Evolutionary conservation across 495 filamentous ascomycete genomes (phyloP), one percentile per base, ranked within the genome.

Genomic region (Lasiosphaeria hispida): DNA sequence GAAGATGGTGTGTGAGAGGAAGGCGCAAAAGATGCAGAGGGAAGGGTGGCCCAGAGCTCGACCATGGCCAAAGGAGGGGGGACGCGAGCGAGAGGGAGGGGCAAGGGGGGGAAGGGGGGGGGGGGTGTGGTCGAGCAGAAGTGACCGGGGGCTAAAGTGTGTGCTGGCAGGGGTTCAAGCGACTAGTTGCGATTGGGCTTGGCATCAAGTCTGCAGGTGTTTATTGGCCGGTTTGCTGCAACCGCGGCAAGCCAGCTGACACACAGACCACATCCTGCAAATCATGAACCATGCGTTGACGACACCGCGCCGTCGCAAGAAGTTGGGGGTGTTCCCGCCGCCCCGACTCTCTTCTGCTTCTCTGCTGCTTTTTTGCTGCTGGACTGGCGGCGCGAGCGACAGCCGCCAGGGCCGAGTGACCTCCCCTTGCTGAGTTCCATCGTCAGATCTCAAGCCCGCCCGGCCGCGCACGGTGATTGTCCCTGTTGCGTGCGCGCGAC

Each of bases 201-300:
- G 61, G 61, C 63, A 55, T 53, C 36, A 48, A 45, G 23, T 14
- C 19, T 10, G 4, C 41, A 47, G 35, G 15, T 36, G 9, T 19
- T 62, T 35, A 66, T 66, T 69, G 55, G 66, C 57, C 15, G 38
- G 23, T 37, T 44, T 38, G 35, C 47, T 66, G 65, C 60, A 60
- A 61, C 49, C 37, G 63, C 57, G 60, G 57, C 57, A 65, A 63
- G 54, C 33, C 57, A 64, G 63, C 63, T 65, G 62, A 67, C 63
- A 63, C 69, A 71, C 66, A 62, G 63, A 63, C 63, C 56, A 41
- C 45, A 40, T 57, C 60, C 60, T 65, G 63, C 63, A 65, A 63
- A 65, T 65, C 63, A 65, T 59, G 43, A 55, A 65, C 53, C 62
- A 64, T 59, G 55, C 57, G 49, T 62, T 62, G 61, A 57, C 58